Conservation (phyloP, 75 land plant species). For the Picea sitchensis region DNA sequence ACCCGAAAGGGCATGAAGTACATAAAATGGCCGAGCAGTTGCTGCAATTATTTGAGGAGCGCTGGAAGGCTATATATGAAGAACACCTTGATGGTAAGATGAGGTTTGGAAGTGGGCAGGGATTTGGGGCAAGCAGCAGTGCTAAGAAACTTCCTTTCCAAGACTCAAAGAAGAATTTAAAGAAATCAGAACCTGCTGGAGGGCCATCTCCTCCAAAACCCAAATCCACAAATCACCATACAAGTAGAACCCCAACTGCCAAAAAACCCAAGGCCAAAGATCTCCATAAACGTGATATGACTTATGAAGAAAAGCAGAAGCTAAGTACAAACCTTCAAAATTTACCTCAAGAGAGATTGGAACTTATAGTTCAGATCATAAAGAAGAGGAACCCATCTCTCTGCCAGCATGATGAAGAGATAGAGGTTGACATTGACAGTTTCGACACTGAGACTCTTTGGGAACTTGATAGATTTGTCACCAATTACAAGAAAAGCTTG, state of each 20-base stretch:
- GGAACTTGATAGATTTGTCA: constrained; percentile 83
- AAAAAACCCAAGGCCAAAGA: constrained; percentile 65
- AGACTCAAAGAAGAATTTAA: constrained; percentile 31
- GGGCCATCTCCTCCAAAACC: constrained; percentile 8
- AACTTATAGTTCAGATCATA: constrained; percentile 59
- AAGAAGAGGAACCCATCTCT: constrained; percentile 60
- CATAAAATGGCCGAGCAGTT: constrained; percentile 57
- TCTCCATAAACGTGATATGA: constrained; percentile 58
- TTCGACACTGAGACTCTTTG: constrained; percentile 83
- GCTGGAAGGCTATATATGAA: constrained; percentile 37
- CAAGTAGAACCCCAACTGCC: constrained; percentile 18
- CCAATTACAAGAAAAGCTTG: constrained; percentile 57
- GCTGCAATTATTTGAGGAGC: constrained; percentile 45
- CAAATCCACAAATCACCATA: not conserved
- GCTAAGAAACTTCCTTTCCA: constrained; percentile 4
- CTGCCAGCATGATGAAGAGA: constrained; percentile 68
- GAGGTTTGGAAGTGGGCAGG: constrained; percentile 9
- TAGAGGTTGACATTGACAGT: constrained; percentile 78
- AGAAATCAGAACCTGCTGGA: constrained; percentile 30
- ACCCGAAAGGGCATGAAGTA: constrained; percentile 64
- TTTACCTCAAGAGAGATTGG: constrained; percentile 64
- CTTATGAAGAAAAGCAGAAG: constrained; percentile 65
- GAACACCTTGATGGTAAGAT: constrained; percentile 9
- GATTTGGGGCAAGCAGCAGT: constrained; percentile 12
- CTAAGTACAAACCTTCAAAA: constrained; percentile 43